phyloP scores from a whole-genome alignment of 371 early-diverging fungal species.

The Phascolomyces articulosus region DNA sequence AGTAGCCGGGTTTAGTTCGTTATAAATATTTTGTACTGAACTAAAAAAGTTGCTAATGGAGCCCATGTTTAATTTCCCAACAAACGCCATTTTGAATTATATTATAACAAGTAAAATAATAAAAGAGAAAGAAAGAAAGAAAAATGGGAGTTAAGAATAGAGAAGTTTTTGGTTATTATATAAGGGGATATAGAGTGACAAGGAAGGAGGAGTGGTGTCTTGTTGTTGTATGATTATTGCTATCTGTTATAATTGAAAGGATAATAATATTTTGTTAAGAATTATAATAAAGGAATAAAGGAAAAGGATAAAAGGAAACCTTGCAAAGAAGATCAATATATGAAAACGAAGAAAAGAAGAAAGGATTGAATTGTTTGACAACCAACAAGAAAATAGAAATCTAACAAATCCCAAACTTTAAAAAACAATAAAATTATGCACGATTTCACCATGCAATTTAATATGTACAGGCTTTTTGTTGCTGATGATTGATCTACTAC shows the following conservation, averaged over 20 bases:
- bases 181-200: no score
- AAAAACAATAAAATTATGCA: conserved; percentile 14
- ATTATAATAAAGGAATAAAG: no score
- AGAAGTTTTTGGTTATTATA: no score
- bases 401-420: background rate
- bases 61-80: conserved; percentile 32
- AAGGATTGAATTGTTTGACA: background rate
- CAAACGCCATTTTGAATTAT: conserved; percentile 37
- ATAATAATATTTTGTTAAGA: no score
- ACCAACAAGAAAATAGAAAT: background rate
- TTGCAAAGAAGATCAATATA: no score
- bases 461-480: background rate
- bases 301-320: no score
- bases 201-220: no score
- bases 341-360: conserved; percentile 1
- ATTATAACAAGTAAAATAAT: no score
- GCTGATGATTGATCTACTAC: background rate
- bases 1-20: conserved; percentile 97
- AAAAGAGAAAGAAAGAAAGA: background rate
- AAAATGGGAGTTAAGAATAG: no score
- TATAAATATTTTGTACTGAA: conserved; percentile 92
- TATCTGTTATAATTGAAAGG: no score
- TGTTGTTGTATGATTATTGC: no score
- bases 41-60: conserved; percentile 50
- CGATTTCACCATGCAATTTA: conserved; percentile 2